Base-by-base conservation (phyloP, 192 early-diverging fungal genomes). In the Lunasporangiospora selenospora region DNA sequence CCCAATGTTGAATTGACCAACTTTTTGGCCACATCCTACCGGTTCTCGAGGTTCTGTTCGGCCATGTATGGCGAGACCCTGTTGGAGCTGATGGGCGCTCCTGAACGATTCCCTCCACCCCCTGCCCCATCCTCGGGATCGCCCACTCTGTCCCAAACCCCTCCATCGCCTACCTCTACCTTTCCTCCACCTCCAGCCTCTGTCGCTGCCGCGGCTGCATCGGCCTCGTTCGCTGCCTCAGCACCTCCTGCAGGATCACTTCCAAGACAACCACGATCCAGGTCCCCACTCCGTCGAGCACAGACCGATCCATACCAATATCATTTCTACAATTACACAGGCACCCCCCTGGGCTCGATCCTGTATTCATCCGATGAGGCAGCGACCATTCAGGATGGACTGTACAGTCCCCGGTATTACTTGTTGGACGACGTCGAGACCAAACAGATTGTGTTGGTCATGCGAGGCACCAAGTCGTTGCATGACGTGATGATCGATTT, bases 401-500 rank as follows among this genome's bases (percentile, higher is more conserved):
- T 58, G 43, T 80, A 80, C 48, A 66, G 65, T 23, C 82, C 82
- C 11, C 67, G 80, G 2, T 83, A 77, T 52, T 81, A 77, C 32
- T 50, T 83, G 31, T 60, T 83, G 53, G 64, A 71, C 29, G 82
- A 83, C 32, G 64, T 76, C 19, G 65, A 69, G 11, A 60, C 79
- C 23, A 67, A 66, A 34, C 62, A 62, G 38, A 75, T 83, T 37
- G 79, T 83, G 15, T 39, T 83, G 23, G 77, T 79, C n/a, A 40
- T 83, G 19, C 46, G 82, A 13, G 82, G 82, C 6, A 83, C 82
- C n/a, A 75, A 76, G 39, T 80, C 80, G 4, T 51, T 83, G 37
- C 62, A 81, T 30, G 82, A 83, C 38, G 36, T 81, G 23, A 78
- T 78, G 41, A 73, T 83, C 24, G 82, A 83, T 47, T 38, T 83